Base-by-base conservation (phyloP, 1,284 basidiomycete genomes). In the Erythrobasidium hasegawianum region DNA sequence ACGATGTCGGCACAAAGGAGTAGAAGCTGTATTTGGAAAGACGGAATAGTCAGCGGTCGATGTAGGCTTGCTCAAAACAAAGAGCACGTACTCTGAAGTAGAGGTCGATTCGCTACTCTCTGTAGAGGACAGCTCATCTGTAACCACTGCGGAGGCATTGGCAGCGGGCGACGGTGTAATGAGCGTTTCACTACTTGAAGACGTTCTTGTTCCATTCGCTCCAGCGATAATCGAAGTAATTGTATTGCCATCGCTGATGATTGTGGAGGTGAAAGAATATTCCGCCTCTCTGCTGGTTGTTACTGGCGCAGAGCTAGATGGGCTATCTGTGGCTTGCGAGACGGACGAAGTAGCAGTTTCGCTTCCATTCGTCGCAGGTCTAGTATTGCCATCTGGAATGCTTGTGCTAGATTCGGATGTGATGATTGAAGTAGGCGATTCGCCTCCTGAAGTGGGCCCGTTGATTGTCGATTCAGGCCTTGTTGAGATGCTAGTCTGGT, bases 1-100 rank as follows among this genome's bases (percentile, higher is more conserved):
- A 18, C 11, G 62, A 65, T 3, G 62, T 65, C 18, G 62, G 62
- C 22, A 65, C 62, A 38, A 50, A 65, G 22, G 62, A 56, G 45
- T 65, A 65, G 14, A 27, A 27, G 45, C 62, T 65, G 33, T 18
- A n/a, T n/a, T n/a, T n/a, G n/a, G 24, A 26, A 14, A 38, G 20
- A 27, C n/a, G n/a, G n/a, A n/a, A n/a, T n/a, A n/a, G n/a, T n/a
- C n/a, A n/a, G n/a, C n/a, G n/a, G n/a, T n/a, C n/a, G n/a, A n/a
- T n/a, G n/a, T n/a, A n/a, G n/a, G n/a, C n/a, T n/a, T n/a, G n/a
- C n/a, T n/a, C n/a, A n/a, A n/a, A n/a, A n/a, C n/a, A n/a, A n/a
- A n/a, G n/a, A n/a, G n/a, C n/a, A 56, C 54, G 14, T 26, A 56
- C 54, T 56, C 33, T 26, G 26, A 33, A 13, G 54, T 56, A 3